These are phyloP conservation scores for Acanthamoeba triangularis DNA, from an alignment of 208 protist species.

Conservation along the genomic window DNA sequence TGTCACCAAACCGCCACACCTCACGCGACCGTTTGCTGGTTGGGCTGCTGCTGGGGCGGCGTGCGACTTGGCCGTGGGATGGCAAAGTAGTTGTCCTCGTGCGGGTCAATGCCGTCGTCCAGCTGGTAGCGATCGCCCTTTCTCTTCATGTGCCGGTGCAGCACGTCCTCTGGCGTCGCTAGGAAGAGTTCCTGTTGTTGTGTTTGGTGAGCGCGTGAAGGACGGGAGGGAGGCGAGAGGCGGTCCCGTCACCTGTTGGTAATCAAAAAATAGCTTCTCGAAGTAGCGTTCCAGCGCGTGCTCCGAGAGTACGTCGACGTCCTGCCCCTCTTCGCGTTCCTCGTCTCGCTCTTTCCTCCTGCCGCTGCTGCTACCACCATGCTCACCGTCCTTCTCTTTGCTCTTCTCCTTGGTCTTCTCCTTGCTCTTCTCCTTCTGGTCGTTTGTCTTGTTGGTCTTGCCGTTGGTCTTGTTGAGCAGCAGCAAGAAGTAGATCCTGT, in stretches of 20 bases:
- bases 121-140: not conserved
- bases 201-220: not conserved
- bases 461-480: conserved; percentile 57
- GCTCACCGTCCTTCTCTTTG: not conserved
- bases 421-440: not conserved
- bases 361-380: not conserved
- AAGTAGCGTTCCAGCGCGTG: conserved; percentile 18
- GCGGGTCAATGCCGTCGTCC: conserved; percentile 25
- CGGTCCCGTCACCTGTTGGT: not conserved
- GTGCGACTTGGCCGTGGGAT: not conserved
- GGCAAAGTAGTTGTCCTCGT: conserved; percentile 60
- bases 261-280: conserved; percentile 7
- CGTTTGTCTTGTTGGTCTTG: not conserved
- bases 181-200: conserved; percentile 1
- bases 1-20: not conserved
- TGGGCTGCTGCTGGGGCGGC: not conserved
- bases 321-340: not conserved
- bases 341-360: not conserved
- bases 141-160: conserved; percentile 18
- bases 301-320: conserved; percentile 5
- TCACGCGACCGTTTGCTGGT: not conserved
- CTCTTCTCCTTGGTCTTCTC: conserved; percentile 4
- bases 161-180: not conserved
- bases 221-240: not conserved
- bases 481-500: conserved; percentile 33